phyloP scores from a whole-genome alignment of 352 stramenopile species.

The Phytopythium mirpurense region DNA sequence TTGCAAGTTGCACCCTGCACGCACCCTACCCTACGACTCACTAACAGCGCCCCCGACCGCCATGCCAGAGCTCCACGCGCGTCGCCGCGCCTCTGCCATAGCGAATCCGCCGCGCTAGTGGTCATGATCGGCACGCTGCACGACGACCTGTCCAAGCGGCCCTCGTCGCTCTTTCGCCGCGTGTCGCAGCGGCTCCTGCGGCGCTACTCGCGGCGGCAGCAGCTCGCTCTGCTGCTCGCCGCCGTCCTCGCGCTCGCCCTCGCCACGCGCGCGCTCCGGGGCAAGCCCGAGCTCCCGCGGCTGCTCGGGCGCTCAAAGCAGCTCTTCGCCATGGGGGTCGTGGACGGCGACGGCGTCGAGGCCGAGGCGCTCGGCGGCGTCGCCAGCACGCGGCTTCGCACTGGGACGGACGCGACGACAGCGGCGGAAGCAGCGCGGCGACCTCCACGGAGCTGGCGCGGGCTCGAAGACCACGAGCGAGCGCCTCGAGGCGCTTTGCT shows the following conservation, averaged over 20 bases:
- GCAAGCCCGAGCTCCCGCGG: neutral
- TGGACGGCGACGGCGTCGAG: neutral
- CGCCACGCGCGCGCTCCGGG: no score
- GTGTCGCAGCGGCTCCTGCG: neutral
- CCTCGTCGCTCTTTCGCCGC: neutral
- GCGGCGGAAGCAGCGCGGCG: no score
- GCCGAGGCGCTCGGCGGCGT: no score
- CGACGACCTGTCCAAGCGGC: neutral
- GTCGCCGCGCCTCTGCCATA: no score
- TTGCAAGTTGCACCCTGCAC: no score
- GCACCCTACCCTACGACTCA: no score
- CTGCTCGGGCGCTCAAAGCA: neutral
- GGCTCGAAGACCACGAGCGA: no score
- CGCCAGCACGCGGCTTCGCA: neutral
- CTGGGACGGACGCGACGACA: neutral
- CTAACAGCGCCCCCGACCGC: no score
- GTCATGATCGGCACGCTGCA: neutral
- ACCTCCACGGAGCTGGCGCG: no score
- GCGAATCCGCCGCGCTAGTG: no score
- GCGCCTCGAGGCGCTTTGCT: no score
- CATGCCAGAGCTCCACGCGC: no score
- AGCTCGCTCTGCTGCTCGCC: neutral
- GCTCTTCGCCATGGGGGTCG: neutral
- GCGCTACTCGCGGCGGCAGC: neutral
- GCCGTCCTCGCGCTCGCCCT: neutral